These are phyloP conservation scores for Penicillium fimorum DNA, from an alignment of 495 filamentous ascomycete genomes.

Conservation along the genomic window DNA sequence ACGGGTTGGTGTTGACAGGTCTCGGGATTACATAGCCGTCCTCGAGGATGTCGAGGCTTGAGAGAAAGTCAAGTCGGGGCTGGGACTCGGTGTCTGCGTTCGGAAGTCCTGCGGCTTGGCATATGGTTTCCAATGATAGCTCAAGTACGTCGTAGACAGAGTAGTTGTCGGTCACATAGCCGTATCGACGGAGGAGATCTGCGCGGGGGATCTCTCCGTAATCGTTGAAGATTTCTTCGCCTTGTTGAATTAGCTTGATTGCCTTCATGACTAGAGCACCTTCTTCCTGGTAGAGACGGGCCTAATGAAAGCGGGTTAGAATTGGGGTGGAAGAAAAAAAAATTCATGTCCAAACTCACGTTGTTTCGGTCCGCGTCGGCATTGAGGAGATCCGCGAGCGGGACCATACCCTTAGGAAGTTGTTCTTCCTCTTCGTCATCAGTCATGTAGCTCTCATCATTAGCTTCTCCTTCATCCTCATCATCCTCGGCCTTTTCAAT, in stretches of 20 bases:
- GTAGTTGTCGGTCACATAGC: slow-evolving; percentile 80
- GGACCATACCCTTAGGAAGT: slow-evolving; percentile 79
- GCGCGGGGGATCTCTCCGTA: slow-evolving; percentile 81
- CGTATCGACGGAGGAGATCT: slow-evolving; percentile 83
- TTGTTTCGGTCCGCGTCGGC: slow-evolving; percentile 85
- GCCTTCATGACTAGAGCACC: slow-evolving; percentile 63
- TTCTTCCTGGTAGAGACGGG: slow-evolving; percentile 71
- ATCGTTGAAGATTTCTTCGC: slow-evolving; percentile 88
- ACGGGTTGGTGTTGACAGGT: slow-evolving; percentile 29
- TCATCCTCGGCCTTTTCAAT: slow-evolving; percentile 59
- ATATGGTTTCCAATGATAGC: slow-evolving; percentile 57
- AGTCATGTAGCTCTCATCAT: slow-evolving; percentile 64
- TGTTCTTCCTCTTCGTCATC: slow-evolving; percentile 67
- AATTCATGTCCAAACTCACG: slow-evolving; percentile 34
- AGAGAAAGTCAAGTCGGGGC: slow-evolving; percentile 47
- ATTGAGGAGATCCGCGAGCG: slow-evolving; percentile 89
- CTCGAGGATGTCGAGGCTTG: slow-evolving; percentile 50
- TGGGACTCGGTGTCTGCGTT: slow-evolving; percentile 43
- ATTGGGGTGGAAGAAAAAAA: slow-evolving; percentile 5
- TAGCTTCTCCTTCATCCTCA: slow-evolving; percentile 51
- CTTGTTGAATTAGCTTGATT: slow-evolving; percentile 60
- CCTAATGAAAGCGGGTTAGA: slow-evolving; percentile 26
- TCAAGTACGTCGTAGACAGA: slow-evolving; percentile 79
- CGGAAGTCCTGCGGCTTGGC: slow-evolving; percentile 46
- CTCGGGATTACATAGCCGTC: slow-evolving; percentile 54